Conservation (phyloP, 2,329 filamentous ascomycete species). For the Colletotrichum sp. region DNA sequence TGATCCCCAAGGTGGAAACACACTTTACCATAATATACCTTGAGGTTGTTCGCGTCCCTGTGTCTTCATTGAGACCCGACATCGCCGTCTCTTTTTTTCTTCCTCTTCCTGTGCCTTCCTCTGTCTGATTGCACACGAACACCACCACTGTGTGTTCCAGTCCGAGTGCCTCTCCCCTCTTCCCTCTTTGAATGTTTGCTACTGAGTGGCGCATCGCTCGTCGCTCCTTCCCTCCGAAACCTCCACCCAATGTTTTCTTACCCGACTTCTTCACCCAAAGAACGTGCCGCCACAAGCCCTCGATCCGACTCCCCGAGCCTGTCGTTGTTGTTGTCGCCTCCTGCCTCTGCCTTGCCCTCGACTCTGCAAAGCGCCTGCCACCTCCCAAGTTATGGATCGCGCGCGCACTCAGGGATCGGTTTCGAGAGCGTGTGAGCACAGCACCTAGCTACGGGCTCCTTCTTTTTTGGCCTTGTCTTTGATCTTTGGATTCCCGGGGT, state of each 20-base stretch:
- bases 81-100: not conserved
- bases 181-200: slow-evolving; percentile 17
- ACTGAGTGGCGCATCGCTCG: slow-evolving; percentile 19
- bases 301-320: slow-evolving; percentile 3
- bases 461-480: not conserved
- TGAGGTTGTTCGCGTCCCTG: not conserved
- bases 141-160: not conserved
- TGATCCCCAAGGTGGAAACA: slow-evolving; percentile 11
- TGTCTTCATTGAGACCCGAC: slow-evolving; percentile 12
- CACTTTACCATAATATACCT: slow-evolving; percentile 12
- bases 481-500: slow-evolving; percentile 9
- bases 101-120: not conserved
- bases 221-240: slow-evolving; percentile 12
- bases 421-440: slow-evolving; percentile 33
- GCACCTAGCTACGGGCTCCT: slow-evolving; percentile 28
- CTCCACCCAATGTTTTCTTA: slow-evolving; percentile 22
- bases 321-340: not conserved
- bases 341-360: not conserved
- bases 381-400: slow-evolving; percentile 36
- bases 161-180: not conserved
- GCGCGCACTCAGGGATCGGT: slow-evolving; percentile 26
- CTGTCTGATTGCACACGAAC: not conserved
- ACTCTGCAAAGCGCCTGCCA: not conserved
- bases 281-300: slow-evolving; percentile 21
- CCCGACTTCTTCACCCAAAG: slow-evolving; percentile 13